A percentile compares a stretch with the other conserved stretches of the same genome.
These are phyloP conservation scores for Wickerhamomyces tratensis DNA, from an alignment of 805 yeast genomes.

Conservation along the genomic window DNA sequence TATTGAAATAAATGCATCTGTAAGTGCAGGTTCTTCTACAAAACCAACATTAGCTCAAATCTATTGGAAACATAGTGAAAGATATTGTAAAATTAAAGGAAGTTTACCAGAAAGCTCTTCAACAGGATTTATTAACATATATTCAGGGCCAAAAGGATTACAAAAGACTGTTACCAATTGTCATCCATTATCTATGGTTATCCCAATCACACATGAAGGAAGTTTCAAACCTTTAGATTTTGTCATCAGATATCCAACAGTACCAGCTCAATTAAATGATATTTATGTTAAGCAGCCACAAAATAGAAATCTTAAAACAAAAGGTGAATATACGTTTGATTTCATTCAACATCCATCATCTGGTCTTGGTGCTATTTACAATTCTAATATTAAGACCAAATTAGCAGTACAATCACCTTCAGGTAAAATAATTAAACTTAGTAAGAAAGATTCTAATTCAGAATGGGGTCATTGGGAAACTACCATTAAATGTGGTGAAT, in stretches of 20 bases:
- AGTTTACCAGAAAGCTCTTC: conserved; percentile 59
- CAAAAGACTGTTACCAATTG: conserved; percentile 47
- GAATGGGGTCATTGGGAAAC: conserved; percentile 51
- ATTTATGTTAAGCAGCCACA: conserved; percentile 84
- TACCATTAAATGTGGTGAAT: conserved; percentile 54
- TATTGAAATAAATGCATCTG: conserved; percentile 55
- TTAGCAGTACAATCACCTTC: conserved; percentile 77
- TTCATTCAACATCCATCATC: conserved; percentile 38
- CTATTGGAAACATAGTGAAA: conserved; percentile 52
- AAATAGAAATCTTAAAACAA: conserved; percentile 44
- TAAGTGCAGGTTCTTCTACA: conserved; percentile 32
- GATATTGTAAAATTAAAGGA: conserved; percentile 75
- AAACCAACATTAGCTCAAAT: conserved; percentile 69
- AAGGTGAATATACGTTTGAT: conserved; percentile 56
- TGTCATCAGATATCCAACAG: conserved; percentile 64
- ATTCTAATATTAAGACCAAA: conserved; percentile 29
- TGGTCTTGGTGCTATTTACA: conserved; percentile 4
- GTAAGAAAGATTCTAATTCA: conserved; percentile 34
- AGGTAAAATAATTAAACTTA: conserved; percentile 61
- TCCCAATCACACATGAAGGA: conserved; percentile 72
- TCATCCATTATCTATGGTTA: conserved; percentile 62
- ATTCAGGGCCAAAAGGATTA: conserved; percentile 55
- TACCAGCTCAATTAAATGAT: conserved; percentile 60
- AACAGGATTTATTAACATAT: conserved; percentile 68
- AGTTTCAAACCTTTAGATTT: conserved; percentile 51